A percentile compares a stretch with the other conserved stretches of the same genome.
These are phyloP conservation scores for Plasmodium blacklocki DNA, from an alignment of 169 alveolate species.

Conservation along the genomic window DNA sequence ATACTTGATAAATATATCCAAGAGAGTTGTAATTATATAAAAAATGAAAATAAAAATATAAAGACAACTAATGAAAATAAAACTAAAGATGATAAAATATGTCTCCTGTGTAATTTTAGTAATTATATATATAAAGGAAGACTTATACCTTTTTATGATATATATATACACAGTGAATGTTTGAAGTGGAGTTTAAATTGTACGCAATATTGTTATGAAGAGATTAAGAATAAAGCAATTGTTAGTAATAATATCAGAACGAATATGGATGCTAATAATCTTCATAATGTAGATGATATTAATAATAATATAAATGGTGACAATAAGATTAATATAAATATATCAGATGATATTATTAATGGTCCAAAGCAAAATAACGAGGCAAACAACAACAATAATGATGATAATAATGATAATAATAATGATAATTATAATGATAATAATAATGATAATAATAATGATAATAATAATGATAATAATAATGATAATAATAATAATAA, in stretches of 20 bases:
- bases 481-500: too few relatives aligned
- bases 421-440: neutral
- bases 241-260: neutral
- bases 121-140: constrained; percentile 77
- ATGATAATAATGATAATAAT: neutral
- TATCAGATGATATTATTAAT: neutral
- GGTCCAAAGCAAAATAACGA: neutral
- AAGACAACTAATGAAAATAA: neutral
- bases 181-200: constrained; percentile 83
- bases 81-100: constrained; percentile 1
- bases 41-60: neutral
- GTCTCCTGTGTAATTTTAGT: constrained; percentile 49
- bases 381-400: neutral
- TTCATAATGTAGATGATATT: neutral
- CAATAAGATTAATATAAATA: neutral
- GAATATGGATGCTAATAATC: neutral
- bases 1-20: constrained; percentile 48
- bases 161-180: constrained; percentile 82
- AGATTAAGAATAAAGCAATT: constrained; percentile 1
- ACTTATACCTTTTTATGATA: constrained; percentile 82
- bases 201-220: constrained; percentile 68
- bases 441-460: neutral
- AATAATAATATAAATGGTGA: neutral
- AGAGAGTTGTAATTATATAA: constrained; percentile 19
- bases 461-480: too few relatives aligned